These are phyloP conservation scores for Lachancea mirantina DNA, from an alignment of 805 yeast species.

Conservation along the genomic window DNA sequence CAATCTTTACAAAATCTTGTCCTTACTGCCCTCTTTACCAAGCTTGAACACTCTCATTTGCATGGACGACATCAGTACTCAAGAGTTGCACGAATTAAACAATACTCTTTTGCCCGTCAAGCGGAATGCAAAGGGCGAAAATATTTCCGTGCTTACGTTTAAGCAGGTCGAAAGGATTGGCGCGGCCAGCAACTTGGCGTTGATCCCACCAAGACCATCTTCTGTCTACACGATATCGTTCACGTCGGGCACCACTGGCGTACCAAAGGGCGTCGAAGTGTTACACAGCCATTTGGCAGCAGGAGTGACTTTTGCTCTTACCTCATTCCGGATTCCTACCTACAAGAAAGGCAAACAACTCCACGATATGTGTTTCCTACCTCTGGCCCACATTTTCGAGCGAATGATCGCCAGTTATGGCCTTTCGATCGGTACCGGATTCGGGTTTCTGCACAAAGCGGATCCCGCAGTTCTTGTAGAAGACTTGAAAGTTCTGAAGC, in stretches of 20 bases:
- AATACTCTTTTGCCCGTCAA: slow-evolving; percentile 23
- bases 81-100: slow-evolving; percentile 30
- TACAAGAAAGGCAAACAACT: slow-evolving; percentile 22
- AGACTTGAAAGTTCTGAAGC: slow-evolving; percentile 49
- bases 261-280: slow-evolving; percentile 63
- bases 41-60: slow-evolving; percentile 47
- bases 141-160: slow-evolving; percentile 36
- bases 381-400: slow-evolving; percentile 55
- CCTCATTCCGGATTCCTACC: slow-evolving; percentile 28
- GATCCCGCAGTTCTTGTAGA: slow-evolving; percentile 47
- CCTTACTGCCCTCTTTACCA: slow-evolving; percentile 36
- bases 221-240: slow-evolving; percentile 56
- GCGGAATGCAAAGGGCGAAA: slow-evolving; percentile 28
- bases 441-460: slow-evolving; percentile 51
- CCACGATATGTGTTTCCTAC: slow-evolving; percentile 40
- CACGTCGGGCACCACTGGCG: slow-evolving; percentile 72
- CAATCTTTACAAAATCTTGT: slow-evolving; percentile 43
- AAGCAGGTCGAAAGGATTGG: slow-evolving; percentile 38
- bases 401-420: slow-evolving; percentile 39
- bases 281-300: slow-evolving; percentile 48
- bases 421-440: slow-evolving; percentile 40
- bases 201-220: slow-evolving; percentile 44
- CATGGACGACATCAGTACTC: slow-evolving; percentile 40
- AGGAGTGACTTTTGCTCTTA: slow-evolving; percentile 39
- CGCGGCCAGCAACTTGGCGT: slow-evolving; percentile 35